Evolutionary conservation across 352 stramenopile genomes (phyloP).

Genomic region (Nothophytophthora sp.): DNA sequence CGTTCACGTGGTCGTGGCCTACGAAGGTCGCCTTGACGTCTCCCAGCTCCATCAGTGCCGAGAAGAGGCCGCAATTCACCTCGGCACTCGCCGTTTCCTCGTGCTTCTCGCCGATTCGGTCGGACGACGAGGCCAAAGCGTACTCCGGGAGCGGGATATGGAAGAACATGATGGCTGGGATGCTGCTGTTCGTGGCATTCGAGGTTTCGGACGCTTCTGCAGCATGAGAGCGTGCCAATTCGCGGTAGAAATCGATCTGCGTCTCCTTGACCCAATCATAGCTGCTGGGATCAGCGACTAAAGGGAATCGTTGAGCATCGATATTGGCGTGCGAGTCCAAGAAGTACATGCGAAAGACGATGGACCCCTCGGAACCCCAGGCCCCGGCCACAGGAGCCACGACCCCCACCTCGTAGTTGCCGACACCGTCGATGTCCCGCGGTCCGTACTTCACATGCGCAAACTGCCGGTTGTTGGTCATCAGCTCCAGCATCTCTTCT

Average conservation of each 20-base stretch:
- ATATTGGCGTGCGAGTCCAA: slow-evolving; percentile 51
- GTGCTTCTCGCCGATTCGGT: slow-evolving; percentile 24
- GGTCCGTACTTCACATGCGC: slow-evolving; percentile 57
- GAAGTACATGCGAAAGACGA: slow-evolving; percentile 75
- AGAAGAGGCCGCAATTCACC: slow-evolving; percentile 39
- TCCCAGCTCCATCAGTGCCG: slow-evolving; percentile 37
- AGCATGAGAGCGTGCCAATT: slow-evolving; percentile 27
- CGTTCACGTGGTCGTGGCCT: slow-evolving; percentile 63
- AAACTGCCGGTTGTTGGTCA: slow-evolving; percentile 30
- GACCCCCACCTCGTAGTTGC: slow-evolving; percentile 66
- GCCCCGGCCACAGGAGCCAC: slow-evolving; percentile 35
- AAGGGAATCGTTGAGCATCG: slow-evolving; percentile 26
- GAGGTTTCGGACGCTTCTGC: not conserved
- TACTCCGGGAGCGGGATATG: slow-evolving; percentile 67
- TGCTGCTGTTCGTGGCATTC: slow-evolving; percentile 11
- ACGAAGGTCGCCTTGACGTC: slow-evolving; percentile 66
- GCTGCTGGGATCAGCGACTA: slow-evolving; percentile 19
- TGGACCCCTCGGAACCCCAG: slow-evolving; percentile 31
- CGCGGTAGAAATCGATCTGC: slow-evolving; percentile 45
- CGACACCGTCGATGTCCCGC: slow-evolving; percentile 45
- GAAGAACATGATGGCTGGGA: slow-evolving; percentile 61
- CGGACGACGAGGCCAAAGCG: slow-evolving; percentile 19
- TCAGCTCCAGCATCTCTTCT: slow-evolving; percentile 40
- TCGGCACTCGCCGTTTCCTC: slow-evolving; percentile 27
- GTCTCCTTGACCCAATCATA: slow-evolving; percentile 56